These are phyloP conservation scores for Esteya vermicola DNA, from an alignment of 2,329 filamentous ascomycete species.

Conservation along the genomic window DNA sequence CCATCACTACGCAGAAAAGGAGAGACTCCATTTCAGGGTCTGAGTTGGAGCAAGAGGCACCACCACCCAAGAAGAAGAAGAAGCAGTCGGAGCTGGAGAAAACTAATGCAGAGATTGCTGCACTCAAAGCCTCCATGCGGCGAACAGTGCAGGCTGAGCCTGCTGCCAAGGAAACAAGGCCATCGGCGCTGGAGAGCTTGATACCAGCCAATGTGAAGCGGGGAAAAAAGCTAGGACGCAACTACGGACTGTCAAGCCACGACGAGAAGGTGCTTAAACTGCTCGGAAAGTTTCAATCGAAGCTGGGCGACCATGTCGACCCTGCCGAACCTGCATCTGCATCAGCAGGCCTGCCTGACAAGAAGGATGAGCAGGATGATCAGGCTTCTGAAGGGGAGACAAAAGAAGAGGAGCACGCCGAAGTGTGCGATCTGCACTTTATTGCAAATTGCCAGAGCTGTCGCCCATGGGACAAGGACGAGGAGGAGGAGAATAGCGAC, in stretches of 20 bases:
- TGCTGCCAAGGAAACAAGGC: slow-evolving; percentile 40
- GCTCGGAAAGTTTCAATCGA: slow-evolving; percentile 66
- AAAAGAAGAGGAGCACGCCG: slow-evolving; percentile 22
- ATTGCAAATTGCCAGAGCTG: slow-evolving; percentile 93
- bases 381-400: too few species aligned
- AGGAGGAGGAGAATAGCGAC: slow-evolving; percentile 18
- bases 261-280: slow-evolving; percentile 55
- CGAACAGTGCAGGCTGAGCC: slow-evolving; percentile 39
- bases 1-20: slow-evolving; percentile 2
- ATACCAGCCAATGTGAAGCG: slow-evolving; percentile 58
- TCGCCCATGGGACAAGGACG: slow-evolving; percentile 62
- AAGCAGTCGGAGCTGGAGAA: slow-evolving; percentile 44
- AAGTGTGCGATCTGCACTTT: slow-evolving; percentile 85
- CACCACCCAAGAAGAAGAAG: slow-evolving; percentile 20
- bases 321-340: neutral
- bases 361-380: slow-evolving; percentile 12
- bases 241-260: slow-evolving; percentile 32
- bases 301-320: slow-evolving; percentile 42
- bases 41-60: slow-evolving; percentile 18
- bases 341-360: slow-evolving; percentile 8
- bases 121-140: slow-evolving; percentile 70
- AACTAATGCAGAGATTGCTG: slow-evolving; percentile 69
- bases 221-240: slow-evolving; percentile 49
- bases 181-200: slow-evolving; percentile 55
- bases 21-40: slow-evolving; percentile 8